Conservation (phyloP, 495 filamentous ascomycete species). For the Opeltia flavorubescens region DNA sequence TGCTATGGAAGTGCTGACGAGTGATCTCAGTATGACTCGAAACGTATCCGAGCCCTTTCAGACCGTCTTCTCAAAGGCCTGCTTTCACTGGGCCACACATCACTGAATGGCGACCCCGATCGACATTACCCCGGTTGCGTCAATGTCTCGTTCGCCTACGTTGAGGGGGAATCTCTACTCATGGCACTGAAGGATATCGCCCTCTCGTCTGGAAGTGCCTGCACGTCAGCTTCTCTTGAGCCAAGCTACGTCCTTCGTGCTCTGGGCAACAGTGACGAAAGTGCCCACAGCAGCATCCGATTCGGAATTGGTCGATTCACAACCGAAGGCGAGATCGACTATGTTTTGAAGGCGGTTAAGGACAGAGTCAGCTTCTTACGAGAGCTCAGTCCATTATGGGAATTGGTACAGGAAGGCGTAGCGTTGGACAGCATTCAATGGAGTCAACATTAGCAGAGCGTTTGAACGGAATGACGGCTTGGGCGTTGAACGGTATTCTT, state of each 20-base stretch:
- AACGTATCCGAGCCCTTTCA: conserved; percentile 67
- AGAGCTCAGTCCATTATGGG: conserved; percentile 94
- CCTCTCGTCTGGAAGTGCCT: conserved; percentile 89
- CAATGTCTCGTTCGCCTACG: conserved; percentile 95
- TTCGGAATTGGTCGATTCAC: conserved; percentile 98
- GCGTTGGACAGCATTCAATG: conserved; percentile 95
- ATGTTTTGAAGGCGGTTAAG: conserved; percentile 86
- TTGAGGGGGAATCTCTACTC: conserved; percentile 91
- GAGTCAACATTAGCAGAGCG: conserved; percentile 87
- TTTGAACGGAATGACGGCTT: too few relatives aligned
- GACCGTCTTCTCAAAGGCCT: conserved; percentile 70
- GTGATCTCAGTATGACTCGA: conserved; percentile 64
- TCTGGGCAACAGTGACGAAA: conserved; percentile 90
- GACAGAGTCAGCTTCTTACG: conserved; percentile 83
- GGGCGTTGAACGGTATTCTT: too few relatives aligned
- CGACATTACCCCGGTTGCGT: conserved; percentile 92
- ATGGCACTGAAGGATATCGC: conserved; percentile 99
- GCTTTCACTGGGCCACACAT: conserved; percentile 78
- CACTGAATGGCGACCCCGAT: conserved; percentile 72
- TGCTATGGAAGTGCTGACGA: neutral
- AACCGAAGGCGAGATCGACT: conserved; percentile 89
- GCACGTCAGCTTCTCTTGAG: conserved; percentile 91
- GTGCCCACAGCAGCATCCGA: conserved; percentile 90
- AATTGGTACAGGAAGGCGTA: conserved; percentile 92
- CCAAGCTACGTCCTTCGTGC: conserved; percentile 92